Evolutionary conservation across 2,329 filamentous ascomycete genomes (phyloP).

Genomic region (Hysterium pulicare): DNA sequence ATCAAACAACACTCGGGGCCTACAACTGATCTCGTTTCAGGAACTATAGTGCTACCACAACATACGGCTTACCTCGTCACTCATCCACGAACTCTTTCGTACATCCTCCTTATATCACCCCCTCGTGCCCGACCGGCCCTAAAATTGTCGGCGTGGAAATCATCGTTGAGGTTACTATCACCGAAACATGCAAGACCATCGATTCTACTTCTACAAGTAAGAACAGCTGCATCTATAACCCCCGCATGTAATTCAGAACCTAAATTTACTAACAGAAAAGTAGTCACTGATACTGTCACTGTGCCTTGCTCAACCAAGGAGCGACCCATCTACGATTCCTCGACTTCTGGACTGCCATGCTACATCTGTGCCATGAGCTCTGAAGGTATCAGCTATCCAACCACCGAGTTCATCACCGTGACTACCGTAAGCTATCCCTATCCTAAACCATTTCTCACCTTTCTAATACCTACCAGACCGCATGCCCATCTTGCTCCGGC

Average conservation of each 20-base stretch:
- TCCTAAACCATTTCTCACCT: background rate
- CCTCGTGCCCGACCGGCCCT: conserved; percentile 11
- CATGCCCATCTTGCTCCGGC: conserved; percentile 6
- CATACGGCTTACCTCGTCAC: too few species aligned
- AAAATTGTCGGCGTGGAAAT: conserved; percentile 16
- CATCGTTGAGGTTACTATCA: conserved; percentile 14
- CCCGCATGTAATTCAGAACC: background rate
- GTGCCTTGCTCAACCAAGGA: conserved; percentile 11
- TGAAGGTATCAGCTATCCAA: conserved; percentile 11
- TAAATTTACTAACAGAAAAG: background rate
- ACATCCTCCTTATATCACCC: conserved; percentile 12
- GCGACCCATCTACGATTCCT: conserved; percentile 15
- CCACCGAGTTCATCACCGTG: conserved; percentile 13
- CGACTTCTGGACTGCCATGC: conserved; percentile 14
- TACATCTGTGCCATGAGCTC: conserved; percentile 13
- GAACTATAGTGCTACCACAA: conserved; percentile 9
- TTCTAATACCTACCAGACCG: conserved; percentile 1
- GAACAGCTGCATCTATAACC: background rate
- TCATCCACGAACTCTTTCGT: conserved; percentile 4
- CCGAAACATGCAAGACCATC: conserved; percentile 1
- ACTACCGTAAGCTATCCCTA: conserved; percentile 3
- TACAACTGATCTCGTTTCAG: conserved; percentile 1
- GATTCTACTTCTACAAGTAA: conserved; percentile 1
- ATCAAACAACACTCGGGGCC: background rate
- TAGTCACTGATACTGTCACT: conserved; percentile 7